phyloP scores from a whole-genome alignment of 177 flowering plant genomes.

The Vitis hybrid region DNA sequence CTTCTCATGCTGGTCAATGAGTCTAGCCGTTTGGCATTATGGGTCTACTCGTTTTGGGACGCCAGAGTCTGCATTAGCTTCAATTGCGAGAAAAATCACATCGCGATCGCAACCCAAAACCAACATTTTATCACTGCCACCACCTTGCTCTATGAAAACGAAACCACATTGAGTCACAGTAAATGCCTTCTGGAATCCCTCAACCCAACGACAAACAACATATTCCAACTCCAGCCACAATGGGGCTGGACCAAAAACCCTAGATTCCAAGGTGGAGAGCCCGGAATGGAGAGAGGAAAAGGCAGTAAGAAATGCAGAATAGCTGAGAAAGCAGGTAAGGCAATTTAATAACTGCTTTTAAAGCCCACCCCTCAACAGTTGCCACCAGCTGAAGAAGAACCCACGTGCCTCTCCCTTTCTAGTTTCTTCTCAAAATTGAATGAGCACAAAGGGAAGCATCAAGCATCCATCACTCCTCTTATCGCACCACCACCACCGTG shows the following conservation, averaged over 20 bases:
- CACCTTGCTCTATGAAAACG: neutral
- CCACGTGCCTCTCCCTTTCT: slow-evolving; percentile 37
- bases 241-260: slow-evolving; percentile 5
- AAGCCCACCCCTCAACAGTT: slow-evolving; percentile 3
- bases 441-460: too few relatives aligned
- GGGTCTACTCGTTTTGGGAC: slow-evolving; percentile 24
- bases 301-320: slow-evolving; percentile 7
- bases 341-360: slow-evolving; percentile 24
- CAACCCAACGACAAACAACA: neutral
- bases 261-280: neutral
- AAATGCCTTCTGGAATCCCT: neutral
- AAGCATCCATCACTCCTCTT: too few relatives aligned
- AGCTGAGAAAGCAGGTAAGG: slow-evolving; percentile 44
- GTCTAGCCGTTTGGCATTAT: neutral
- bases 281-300: slow-evolving; percentile 9
- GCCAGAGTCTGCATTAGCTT: neutral
- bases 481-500: neutral
- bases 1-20: slow-evolving; percentile 47
- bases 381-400: slow-evolving; percentile 31
- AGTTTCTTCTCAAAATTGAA: neutral
- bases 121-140: slow-evolving; percentile 7
- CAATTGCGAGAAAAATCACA: slow-evolving; percentile 4
- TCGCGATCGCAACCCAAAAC: slow-evolving; percentile 3
- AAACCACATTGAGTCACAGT: neutral
- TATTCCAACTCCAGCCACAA: neutral